Percentiles rank a stretch among this genome's conserved stretches.
phyloP scores from a whole-genome alignment of 495 filamentous ascomycete species.

The Jackrogersella minutella region DNA sequence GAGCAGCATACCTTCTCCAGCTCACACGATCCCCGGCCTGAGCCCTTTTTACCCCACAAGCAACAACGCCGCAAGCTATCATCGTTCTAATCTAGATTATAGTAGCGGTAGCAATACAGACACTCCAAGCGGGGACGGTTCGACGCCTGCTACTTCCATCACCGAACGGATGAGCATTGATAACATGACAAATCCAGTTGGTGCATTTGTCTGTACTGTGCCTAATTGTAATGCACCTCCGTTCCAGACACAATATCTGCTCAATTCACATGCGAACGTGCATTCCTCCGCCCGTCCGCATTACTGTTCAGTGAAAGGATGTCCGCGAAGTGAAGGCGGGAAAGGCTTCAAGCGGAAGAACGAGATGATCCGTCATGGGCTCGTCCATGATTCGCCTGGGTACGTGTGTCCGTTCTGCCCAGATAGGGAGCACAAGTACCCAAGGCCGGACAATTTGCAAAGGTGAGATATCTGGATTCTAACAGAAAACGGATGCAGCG shows the following conservation, averaged over 20 bases:
- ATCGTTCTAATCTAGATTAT: slow-evolving; percentile 40
- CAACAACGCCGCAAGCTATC: slow-evolving; percentile 20
- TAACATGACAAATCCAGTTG: slow-evolving; percentile 52
- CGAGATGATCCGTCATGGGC: slow-evolving; percentile 97
- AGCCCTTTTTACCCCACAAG: slow-evolving; percentile 42
- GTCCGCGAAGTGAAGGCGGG: slow-evolving; percentile 80
- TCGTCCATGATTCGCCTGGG: slow-evolving; percentile 94
- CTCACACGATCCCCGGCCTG: slow-evolving; percentile 34
- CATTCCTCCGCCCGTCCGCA: slow-evolving; percentile 91
- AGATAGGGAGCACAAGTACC: slow-evolving; percentile 95
- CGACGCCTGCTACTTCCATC: slow-evolving; percentile 50
- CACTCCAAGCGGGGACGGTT: slow-evolving; percentile 45
- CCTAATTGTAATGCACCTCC: slow-evolving; percentile 79
- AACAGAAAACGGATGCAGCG: not conserved
- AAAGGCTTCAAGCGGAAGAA: slow-evolving; percentile 99
- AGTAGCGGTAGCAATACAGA: slow-evolving; percentile 43
- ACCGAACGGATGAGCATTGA: slow-evolving; percentile 63
- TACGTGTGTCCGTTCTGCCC: slow-evolving; percentile 98
- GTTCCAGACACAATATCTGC: slow-evolving; percentile 85
- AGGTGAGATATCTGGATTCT: slow-evolving; percentile 65
- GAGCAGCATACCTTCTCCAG: slow-evolving; percentile 44
- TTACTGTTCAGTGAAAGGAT: slow-evolving; percentile 85
- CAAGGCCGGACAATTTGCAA: slow-evolving; percentile 96
- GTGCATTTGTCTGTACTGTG: slow-evolving; percentile 56
- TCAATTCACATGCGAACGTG: slow-evolving; percentile 96